Conservation (phyloP, 495 filamentous ascomycete genomes). For the Physcia stellaris region DNA sequence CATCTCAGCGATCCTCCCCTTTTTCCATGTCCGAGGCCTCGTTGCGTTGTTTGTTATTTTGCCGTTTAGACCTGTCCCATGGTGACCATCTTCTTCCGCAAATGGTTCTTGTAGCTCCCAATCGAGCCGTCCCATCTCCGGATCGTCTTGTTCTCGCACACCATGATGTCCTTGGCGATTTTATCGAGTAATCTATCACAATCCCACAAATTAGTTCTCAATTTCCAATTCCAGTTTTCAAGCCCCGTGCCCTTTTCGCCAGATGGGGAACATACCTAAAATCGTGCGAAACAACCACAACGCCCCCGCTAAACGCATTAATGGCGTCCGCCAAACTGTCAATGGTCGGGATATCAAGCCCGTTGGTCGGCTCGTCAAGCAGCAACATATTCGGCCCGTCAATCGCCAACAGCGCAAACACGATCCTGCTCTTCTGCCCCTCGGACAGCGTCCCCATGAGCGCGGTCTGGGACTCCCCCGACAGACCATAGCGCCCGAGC, state of each 20-base stretch:
- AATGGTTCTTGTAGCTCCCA: constrained; percentile 90
- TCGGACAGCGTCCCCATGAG: constrained; percentile 96
- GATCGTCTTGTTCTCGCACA: constrained; percentile 93
- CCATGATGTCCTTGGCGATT: constrained; percentile 98
- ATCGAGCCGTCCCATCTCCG: constrained; percentile 80
- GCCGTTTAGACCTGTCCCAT: constrained; percentile 38
- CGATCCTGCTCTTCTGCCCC: constrained; percentile 93
- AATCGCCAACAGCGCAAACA: constrained; percentile 92
- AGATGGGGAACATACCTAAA: constrained; percentile 73
- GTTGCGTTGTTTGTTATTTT: too few relatives aligned
- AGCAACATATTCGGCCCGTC: constrained; percentile 96
- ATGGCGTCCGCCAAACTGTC: constrained; percentile 96
- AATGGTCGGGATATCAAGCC: constrained; percentile 97
- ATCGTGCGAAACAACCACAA: constrained; percentile 96
- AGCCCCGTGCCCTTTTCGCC: too few relatives aligned
- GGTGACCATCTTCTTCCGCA: constrained; percentile 90
- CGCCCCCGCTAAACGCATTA: constrained; percentile 89
- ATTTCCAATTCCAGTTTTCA: too few relatives aligned
- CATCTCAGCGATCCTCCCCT: too few relatives aligned
- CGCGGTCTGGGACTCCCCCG: constrained; percentile 85
- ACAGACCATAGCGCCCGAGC: constrained; percentile 85
- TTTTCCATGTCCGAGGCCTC: too few relatives aligned
- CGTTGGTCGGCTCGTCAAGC: constrained; percentile 97
- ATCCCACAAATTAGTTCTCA: too few relatives aligned
- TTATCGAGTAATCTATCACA: constrained; percentile 86